phyloP scores from a whole-genome alignment of 805 yeast species.

The Candida qinlingensis region DNA sequence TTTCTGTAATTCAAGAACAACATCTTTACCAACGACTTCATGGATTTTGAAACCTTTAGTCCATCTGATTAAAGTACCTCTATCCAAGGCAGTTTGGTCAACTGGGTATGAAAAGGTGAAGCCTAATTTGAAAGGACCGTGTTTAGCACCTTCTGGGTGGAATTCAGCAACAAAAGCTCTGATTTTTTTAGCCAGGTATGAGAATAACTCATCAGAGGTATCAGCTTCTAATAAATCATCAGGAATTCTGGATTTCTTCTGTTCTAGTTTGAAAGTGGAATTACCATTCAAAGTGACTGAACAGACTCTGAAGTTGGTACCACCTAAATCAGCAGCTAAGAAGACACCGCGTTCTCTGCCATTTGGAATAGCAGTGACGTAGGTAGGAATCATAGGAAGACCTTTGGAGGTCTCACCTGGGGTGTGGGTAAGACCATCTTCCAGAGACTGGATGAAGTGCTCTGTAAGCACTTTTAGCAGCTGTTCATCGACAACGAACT shows the following conservation, averaged over 20 bases:
- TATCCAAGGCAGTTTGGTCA: slow-evolving; percentile 70
- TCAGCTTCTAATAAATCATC: slow-evolving; percentile 62
- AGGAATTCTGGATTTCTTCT: slow-evolving; percentile 76
- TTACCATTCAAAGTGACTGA: slow-evolving; percentile 74
- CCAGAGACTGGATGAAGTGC: slow-evolving; percentile 56
- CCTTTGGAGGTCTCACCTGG: slow-evolving; percentile 35
- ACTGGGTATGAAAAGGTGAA: slow-evolving; percentile 95
- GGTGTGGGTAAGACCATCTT: slow-evolving; percentile 45
- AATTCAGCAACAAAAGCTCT: slow-evolving; percentile 58
- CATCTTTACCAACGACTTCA: slow-evolving; percentile 82
- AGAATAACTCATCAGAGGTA: slow-evolving; percentile 62
- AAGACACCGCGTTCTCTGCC: slow-evolving; percentile 81
- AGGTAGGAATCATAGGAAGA: slow-evolving; percentile 92
- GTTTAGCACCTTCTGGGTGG: slow-evolving; percentile 37
- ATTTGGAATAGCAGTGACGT: slow-evolving; percentile 75
- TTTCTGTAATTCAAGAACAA: slow-evolving; percentile 65
- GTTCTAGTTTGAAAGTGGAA: slow-evolving; percentile 73
- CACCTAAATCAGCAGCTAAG: slow-evolving; percentile 93
- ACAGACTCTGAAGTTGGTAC: slow-evolving; percentile 93
- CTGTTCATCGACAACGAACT: slow-evolving; percentile 17
- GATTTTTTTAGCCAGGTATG: slow-evolving; percentile 69
- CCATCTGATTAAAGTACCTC: slow-evolving; percentile 89
- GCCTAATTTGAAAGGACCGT: slow-evolving; percentile 60
- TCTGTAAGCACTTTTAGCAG: slow-evolving; percentile 29
- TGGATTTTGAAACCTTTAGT: slow-evolving; percentile 89